These are phyloP conservation scores for Thielaviopsis populi DNA, from an alignment of 2,329 filamentous ascomycete genomes.

Conservation along the genomic window DNA sequence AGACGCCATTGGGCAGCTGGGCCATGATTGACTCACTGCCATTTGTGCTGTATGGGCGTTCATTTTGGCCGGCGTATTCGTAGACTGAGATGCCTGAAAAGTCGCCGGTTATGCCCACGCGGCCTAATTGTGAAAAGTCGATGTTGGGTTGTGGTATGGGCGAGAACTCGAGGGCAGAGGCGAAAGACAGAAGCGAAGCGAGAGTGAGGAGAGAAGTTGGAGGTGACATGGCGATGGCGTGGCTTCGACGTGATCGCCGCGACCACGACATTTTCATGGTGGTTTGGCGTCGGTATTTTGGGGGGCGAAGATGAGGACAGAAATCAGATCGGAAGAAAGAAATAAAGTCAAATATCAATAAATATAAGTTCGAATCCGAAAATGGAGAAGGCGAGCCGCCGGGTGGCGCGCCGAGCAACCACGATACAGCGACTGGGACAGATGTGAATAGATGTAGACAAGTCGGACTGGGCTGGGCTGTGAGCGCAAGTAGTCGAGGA, in stretches of 20 bases:
- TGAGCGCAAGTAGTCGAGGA: background rate
- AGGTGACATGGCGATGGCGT: conserved; percentile 7
- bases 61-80: conserved; percentile 65
- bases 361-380: background rate
- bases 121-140: conserved; percentile 62
- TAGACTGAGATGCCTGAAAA: conserved; percentile 88
- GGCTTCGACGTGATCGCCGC: conserved; percentile 11
- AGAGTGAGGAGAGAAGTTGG: conserved; percentile 11
- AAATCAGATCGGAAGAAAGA: background rate
- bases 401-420: conserved; percentile 12
- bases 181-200: conserved; percentile 15
- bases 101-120: conserved; percentile 73
- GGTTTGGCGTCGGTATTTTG: conserved; percentile 3
- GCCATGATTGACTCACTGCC: conserved; percentile 69
- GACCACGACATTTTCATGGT: conserved; percentile 16
- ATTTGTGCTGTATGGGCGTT: conserved; percentile 52
- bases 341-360: background rate
- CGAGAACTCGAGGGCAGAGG: conserved; percentile 41
- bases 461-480: conserved; percentile 8
- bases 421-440: conserved; percentile 1
- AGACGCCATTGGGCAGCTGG: conserved; percentile 70
- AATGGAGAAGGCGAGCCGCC: conserved; percentile 15
- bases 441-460: conserved; percentile 14
- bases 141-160: conserved; percentile 55
- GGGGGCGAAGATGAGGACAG: background rate